A percentile compares a stretch with the other conserved stretches of the same genome.
These are phyloP conservation scores for Cucumis hystrix DNA, from an alignment of 306 rosid species.

Conservation along the genomic window DNA sequence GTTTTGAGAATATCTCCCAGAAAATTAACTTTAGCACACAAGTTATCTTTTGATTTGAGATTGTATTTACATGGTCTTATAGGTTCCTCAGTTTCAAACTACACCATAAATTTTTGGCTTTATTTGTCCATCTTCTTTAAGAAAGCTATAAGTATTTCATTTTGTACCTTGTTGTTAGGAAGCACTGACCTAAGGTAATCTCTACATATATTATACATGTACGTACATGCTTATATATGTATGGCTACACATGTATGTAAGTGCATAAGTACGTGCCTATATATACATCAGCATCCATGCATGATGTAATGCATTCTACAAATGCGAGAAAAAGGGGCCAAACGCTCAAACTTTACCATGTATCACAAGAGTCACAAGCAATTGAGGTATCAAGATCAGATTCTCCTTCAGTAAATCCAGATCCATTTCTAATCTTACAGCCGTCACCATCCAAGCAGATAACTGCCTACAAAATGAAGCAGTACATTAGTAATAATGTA, in stretches of 20 bases:
- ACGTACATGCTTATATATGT: background rate
- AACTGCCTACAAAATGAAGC: conserved; percentile 69
- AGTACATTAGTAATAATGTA: conserved; percentile 21
- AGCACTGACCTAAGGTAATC: background rate
- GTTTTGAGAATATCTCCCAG: background rate
- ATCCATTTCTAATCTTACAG: conserved; percentile 76
- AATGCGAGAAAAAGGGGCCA: conserved; percentile 2
- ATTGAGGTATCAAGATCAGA: conserved; percentile 78
- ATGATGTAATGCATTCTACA: background rate
- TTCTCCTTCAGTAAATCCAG: conserved; percentile 42
- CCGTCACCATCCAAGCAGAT: conserved; percentile 90
- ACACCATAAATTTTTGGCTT: background rate
- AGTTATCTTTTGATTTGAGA: background rate
- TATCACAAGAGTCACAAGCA: conserved; percentile 94
- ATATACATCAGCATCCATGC: background rate
- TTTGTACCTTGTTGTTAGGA: background rate
- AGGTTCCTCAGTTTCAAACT: background rate
- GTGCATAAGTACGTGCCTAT: background rate
- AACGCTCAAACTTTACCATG: conserved; percentile 38
- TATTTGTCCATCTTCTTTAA: background rate
- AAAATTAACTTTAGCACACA: background rate
- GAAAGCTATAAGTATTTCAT: background rate
- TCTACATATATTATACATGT: background rate
- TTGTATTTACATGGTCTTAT: background rate
- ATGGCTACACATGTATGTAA: background rate